phyloP scores from a whole-genome alignment of 495 filamentous ascomycete species.

The Penicillium turbatum region DNA sequence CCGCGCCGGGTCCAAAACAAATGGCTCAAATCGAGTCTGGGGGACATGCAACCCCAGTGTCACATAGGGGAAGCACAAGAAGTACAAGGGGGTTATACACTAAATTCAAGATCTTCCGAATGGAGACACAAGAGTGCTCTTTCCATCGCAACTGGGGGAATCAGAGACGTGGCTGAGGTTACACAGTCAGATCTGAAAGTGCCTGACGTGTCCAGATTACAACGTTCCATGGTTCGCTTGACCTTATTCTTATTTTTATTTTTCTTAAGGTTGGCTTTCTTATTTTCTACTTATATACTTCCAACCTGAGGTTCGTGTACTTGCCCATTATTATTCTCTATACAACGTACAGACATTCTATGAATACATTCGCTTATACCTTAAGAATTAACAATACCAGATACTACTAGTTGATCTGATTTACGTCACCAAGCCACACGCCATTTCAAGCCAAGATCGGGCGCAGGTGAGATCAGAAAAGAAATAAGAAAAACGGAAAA shows the following conservation, averaged over 20 bases:
- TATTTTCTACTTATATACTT: neutral
- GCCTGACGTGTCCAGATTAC: constrained; percentile 5
- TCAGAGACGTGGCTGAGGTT: constrained; percentile 6
- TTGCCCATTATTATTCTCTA: no score
- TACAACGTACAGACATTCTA: no score
- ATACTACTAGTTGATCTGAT: neutral
- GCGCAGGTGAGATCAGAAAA: constrained; percentile 5
- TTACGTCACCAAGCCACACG: constrained; percentile 3
- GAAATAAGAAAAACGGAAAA: neutral
- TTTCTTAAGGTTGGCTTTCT: neutral
- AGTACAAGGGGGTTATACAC: neutral
- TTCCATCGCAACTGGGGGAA: constrained; percentile 1
- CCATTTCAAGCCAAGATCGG: constrained; percentile 9
- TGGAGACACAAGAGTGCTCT: neutral
- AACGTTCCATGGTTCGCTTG: constrained; percentile 6
- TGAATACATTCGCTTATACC: no score
- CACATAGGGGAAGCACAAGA: neutral
- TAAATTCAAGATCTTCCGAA: neutral
- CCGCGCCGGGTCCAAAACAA: neutral
- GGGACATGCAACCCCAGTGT: neutral
- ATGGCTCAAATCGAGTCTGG: neutral
- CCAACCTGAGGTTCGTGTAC: no score
- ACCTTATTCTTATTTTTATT: neutral
- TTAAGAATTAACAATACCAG: no score
- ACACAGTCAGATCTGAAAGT: constrained; percentile 9